phyloP scores from a whole-genome alignment of 345 rosid species.

The Citrus reticulata region DNA sequence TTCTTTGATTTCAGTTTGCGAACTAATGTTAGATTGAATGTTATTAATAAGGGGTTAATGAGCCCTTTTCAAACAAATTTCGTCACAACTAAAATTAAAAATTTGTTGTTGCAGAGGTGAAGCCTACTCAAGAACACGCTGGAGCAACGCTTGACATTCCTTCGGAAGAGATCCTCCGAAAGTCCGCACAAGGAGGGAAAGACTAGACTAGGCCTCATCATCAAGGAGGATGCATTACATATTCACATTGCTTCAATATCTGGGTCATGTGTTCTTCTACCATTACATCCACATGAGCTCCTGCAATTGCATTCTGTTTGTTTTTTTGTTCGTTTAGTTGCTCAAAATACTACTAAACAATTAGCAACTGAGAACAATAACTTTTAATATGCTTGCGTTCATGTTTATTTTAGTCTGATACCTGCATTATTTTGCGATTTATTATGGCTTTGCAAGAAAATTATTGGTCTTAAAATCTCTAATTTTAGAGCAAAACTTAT shows the following conservation, averaged over 20 bases:
- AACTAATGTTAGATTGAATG: background rate
- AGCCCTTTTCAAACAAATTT: background rate
- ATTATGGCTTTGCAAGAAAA: background rate
- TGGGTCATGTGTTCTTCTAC: background rate
- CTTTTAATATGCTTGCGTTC: background rate
- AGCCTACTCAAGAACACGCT: conserved; percentile 67
- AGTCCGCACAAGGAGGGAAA: conserved; percentile 33
- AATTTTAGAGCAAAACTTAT: background rate
- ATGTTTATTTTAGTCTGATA: background rate
- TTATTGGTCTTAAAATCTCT: background rate
- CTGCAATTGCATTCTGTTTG: background rate
- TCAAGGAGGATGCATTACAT: background rate
- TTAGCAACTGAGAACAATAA: background rate
- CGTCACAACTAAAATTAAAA: background rate
- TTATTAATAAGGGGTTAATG: background rate
- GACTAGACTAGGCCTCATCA: background rate
- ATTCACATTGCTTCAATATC: background rate
- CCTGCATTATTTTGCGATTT: background rate
- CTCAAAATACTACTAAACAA: background rate
- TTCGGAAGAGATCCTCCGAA: conserved; percentile 59
- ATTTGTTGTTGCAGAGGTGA: conserved; percentile 53
- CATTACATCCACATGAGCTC: background rate
- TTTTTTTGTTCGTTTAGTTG: background rate
- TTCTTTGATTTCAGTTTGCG: no score
- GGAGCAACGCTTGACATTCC: conserved; percentile 89